Evolutionary conservation across 768 basidiomycete genomes (phyloP).

Genomic region (Leccinum rimulosum): DNA sequence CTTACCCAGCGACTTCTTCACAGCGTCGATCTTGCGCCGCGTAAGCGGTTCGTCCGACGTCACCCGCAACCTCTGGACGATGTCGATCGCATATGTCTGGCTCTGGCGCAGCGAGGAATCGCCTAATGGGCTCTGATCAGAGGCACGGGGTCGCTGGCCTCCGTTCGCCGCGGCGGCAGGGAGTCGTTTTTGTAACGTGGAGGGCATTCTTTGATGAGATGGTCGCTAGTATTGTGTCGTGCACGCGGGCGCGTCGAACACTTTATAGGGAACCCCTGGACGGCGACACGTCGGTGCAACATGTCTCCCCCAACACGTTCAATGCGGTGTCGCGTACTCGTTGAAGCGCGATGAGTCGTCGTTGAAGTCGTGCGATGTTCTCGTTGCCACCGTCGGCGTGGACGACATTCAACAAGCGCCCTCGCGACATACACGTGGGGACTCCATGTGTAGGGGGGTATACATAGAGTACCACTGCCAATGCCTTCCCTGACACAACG

Average conservation of each 20-base stretch:
- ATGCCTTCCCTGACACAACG: conserved; percentile 3
- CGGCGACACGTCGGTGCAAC: conserved; percentile 16
- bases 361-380: conserved; percentile 11
- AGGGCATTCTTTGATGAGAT: conserved; percentile 12
- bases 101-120: conserved; percentile 3
- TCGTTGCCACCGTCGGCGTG: conserved; percentile 1
- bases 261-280: conserved; percentile 21
- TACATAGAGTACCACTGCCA: conserved; percentile 18
- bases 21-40: conserved; percentile 25
- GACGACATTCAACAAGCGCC: conserved; percentile 9
- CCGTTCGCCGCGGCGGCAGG: not conserved
- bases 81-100: conserved; percentile 28
- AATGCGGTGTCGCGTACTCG: conserved; percentile 13
- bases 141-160: conserved; percentile 1
- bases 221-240: not conserved
- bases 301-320: conserved; percentile 20
- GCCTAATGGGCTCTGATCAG: conserved; percentile 10
- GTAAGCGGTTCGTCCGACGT: conserved; percentile 28
- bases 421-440: conserved; percentile 27
- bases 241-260: conserved; percentile 4
- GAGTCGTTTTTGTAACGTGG: conserved; percentile 20
- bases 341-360: conserved; percentile 12
- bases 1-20: conserved; percentile 29
- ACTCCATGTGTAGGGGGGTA: conserved; percentile 8
- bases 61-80: conserved; percentile 31